Conservation (phyloP, 2,329 filamentous ascomycete species). For the Fusarium tjaetaba region DNA sequence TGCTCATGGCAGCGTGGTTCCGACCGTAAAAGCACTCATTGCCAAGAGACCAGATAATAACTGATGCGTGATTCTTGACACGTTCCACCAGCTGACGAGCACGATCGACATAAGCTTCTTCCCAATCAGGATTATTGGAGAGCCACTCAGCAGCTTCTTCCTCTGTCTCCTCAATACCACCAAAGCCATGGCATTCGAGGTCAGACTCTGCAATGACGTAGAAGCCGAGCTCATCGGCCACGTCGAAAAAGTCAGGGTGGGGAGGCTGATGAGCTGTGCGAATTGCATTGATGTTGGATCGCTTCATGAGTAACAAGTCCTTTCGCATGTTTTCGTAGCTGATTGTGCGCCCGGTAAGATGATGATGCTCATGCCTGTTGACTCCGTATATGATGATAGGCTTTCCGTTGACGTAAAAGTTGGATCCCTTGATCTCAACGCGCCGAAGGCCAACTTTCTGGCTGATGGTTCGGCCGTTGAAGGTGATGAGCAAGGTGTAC, state of each 20-base stretch:
- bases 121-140: constrained; percentile 70
- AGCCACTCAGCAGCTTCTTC: constrained; percentile 46
- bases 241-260: constrained; percentile 67
- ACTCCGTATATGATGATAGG: constrained; percentile 73
- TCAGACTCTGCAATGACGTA: constrained; percentile 70
- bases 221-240: constrained; percentile 71
- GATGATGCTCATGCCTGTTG: constrained; percentile 77
- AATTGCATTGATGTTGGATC: constrained; percentile 75
- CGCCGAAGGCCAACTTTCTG: constrained; percentile 72
- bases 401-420: constrained; percentile 72
- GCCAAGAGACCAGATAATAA: constrained; percentile 77
- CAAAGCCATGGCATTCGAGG: constrained; percentile 64
- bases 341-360: constrained; percentile 68
- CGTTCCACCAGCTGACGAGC: constrained; percentile 71
- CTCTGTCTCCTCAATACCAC: background rate
- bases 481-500: constrained; percentile 60
- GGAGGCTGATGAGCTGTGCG: constrained; percentile 75
- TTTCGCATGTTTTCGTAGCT: constrained; percentile 67
- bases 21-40: constrained; percentile 77
- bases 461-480: constrained; percentile 50
- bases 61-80: constrained; percentile 67
- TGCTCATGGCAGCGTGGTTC: constrained; percentile 75
- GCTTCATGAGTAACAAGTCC: constrained; percentile 74
- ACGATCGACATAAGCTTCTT: constrained; percentile 73
- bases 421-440: constrained; percentile 68